A percentile compares a stretch with the other conserved stretches of the same genome.
Conservation (phyloP, 768 basidiomycete genomes). For the Phallus indusiatus region DNA sequence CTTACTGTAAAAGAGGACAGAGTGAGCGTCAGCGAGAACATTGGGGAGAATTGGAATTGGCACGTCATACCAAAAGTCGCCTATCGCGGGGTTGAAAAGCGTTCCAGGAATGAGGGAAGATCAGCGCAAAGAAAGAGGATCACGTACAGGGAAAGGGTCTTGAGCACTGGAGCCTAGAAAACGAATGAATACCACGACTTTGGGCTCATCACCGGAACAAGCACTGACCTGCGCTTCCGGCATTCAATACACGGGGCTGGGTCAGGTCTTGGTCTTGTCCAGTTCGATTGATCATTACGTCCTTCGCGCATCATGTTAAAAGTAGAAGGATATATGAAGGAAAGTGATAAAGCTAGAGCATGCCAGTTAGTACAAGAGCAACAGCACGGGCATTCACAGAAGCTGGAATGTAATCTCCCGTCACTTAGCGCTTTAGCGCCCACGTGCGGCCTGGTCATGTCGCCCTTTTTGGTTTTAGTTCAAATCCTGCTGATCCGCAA, state of each 20-base stretch:
- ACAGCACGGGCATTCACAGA: neutral
- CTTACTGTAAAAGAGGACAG: neutral
- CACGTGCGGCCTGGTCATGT: neutral
- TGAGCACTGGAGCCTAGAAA: constrained; percentile 1
- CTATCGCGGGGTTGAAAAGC: neutral
- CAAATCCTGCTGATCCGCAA: neutral
- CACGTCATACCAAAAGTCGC: neutral
- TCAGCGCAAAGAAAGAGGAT: neutral
- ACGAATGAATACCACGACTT: neutral
- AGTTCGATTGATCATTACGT: neutral
- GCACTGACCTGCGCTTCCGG: constrained; percentile 9
- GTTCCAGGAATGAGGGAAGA: neutral
- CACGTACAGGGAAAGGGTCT: constrained; percentile 7
- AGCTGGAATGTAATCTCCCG: neutral
- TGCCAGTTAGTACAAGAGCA: neutral
- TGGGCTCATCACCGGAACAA: neutral
- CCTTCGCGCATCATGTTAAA: neutral
- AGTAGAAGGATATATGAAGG: neutral
- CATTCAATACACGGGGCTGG: constrained; percentile 2
- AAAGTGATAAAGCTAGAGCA: neutral
- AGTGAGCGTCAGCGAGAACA: neutral
- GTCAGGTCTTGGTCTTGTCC: neutral
- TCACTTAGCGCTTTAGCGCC: neutral
- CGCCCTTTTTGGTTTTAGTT: neutral
- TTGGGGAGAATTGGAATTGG: neutral